phyloP scores from a whole-genome alignment of 768 basidiomycete species.

The Suillus hirtellus region DNA sequence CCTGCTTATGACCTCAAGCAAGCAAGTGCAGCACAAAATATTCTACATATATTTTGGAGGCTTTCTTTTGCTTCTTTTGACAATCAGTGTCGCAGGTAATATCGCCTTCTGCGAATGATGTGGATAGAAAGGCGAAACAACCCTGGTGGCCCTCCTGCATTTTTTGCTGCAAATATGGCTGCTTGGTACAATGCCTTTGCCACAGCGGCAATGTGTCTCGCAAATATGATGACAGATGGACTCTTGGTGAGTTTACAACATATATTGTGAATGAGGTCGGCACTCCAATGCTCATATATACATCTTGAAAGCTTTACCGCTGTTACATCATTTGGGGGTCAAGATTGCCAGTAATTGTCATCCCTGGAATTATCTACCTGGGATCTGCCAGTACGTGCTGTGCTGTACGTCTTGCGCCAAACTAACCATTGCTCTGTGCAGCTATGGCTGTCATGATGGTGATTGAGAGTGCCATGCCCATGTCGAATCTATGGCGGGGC shows the following conservation, averaged over 20 bases:
- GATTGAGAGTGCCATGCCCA: neutral
- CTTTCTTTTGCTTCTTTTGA: constrained; percentile 24
- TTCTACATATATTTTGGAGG: neutral
- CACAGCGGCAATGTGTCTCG: constrained; percentile 18
- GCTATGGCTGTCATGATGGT: neutral
- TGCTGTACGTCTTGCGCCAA: too few species aligned
- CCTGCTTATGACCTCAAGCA: neutral
- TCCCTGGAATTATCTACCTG: constrained; percentile 9
- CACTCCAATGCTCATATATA: neutral
- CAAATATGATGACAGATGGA: constrained; percentile 31
- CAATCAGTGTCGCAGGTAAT: constrained; percentile 24
- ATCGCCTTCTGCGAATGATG: constrained; percentile 26
- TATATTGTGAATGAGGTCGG: neutral
- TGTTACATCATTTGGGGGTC: constrained; percentile 33
- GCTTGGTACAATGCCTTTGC: constrained; percentile 30
- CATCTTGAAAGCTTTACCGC: constrained; percentile 32
- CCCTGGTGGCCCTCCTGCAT: constrained; percentile 32
- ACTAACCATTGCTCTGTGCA: neutral
- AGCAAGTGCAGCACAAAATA: neutral
- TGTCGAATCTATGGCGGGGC: constrained; percentile 2
- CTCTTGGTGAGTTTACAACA: constrained; percentile 27
- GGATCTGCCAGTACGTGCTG: constrained; percentile 1
- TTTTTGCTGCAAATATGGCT: constrained; percentile 25
- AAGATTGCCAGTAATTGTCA: neutral
- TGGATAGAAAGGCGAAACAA: constrained; percentile 32